These are phyloP conservation scores for Dorcoceras hygrometricum DNA, from an alignment of 257 asterid species.

Conservation along the genomic window DNA sequence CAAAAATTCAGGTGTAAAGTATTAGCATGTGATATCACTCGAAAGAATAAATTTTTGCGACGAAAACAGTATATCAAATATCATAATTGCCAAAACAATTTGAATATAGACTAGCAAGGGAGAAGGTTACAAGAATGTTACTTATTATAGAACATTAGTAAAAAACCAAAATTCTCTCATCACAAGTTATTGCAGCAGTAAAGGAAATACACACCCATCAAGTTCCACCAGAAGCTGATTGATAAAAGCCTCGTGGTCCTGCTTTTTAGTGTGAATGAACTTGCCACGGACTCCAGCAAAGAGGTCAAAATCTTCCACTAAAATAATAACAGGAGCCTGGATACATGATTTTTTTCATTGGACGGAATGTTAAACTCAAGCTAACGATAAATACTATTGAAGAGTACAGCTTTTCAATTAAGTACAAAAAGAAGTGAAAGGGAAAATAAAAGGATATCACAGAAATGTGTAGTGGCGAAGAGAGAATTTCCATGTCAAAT, in stretches of 20 bases:
- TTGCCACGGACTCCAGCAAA: conserved; percentile 98
- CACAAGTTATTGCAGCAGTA: conserved; percentile 17
- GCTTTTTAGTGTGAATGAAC: conserved; percentile 81
- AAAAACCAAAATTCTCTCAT: not conserved
- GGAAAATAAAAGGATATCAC: conserved; percentile 8
- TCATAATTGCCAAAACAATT: conserved; percentile 7
- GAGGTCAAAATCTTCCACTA: conserved; percentile 96
- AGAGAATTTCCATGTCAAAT: not conserved
- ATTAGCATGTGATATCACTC: conserved; percentile 9
- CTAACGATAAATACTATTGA: conserved; percentile 4
- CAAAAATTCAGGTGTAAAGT: not conserved
- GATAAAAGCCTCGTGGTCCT: conserved; percentile 97
- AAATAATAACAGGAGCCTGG: conserved; percentile 97
- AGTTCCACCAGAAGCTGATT: conserved; percentile 98
- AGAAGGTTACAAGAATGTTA: conserved; percentile 8
- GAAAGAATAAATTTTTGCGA: not conserved
- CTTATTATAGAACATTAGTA: not conserved
- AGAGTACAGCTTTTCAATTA: conserved; percentile 17
- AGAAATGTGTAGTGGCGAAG: not conserved
- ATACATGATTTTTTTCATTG: conserved; percentile 29
- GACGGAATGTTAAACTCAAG: conserved; percentile 23
- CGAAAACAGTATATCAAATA: not conserved
- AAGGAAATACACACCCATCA: conserved; percentile 79
- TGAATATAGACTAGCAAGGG: conserved; percentile 8
- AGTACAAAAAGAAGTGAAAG: not conserved